A percentile compares a stretch with the other conserved stretches of the same genome.
Conservation (phyloP, 2,329 filamentous ascomycete genomes). For the Talaromyces rugulosus region DNA sequence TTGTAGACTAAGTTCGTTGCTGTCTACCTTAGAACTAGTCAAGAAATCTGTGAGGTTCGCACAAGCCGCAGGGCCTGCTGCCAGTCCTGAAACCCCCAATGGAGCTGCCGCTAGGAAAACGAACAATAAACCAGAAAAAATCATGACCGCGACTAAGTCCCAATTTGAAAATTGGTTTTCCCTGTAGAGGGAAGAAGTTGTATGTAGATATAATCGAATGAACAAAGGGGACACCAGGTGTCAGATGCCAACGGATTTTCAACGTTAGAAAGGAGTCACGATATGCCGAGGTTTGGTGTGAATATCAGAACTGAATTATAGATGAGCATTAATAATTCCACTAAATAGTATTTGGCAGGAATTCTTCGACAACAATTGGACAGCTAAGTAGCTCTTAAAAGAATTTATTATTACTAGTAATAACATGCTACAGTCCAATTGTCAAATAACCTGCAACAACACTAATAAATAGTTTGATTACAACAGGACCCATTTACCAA, state of each 20-base stretch:
- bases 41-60: background rate
- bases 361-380: background rate
- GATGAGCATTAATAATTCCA: background rate
- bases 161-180: background rate
- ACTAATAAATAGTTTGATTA: background rate
- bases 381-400: background rate
- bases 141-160: background rate
- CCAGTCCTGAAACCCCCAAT: background rate
- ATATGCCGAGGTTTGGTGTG: background rate
- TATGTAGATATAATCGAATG: background rate
- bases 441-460: background rate
- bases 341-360: background rate
- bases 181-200: background rate
- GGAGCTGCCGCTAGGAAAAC: background rate
- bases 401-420: background rate
- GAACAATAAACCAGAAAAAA: background rate
- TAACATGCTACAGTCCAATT: background rate
- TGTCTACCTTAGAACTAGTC: background rate
- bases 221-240: background rate
- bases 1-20: background rate
- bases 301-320: background rate
- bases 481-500: background rate
- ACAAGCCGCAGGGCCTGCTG: conserved; percentile 1
- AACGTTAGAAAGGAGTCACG: background rate
- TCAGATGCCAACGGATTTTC: background rate